Conservation (phyloP, 129 eudicot species). For the Artemisia tridentata region DNA sequence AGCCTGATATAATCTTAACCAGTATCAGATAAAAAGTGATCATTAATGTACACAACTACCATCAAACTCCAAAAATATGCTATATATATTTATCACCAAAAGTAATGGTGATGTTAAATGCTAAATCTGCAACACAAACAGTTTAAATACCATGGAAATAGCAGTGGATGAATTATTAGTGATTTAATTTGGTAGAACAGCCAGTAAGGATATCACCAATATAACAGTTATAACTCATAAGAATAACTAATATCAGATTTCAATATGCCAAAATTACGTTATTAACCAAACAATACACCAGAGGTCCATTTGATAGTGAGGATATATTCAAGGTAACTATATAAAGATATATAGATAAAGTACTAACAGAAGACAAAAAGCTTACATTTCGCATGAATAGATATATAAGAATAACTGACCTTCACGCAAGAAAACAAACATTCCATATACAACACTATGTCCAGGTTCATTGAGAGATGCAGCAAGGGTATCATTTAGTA, state of each 20-base stretch:
- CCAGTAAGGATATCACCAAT: no score
- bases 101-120: not conserved
- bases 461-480: not conserved
- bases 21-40: not conserved
- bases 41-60: constrained; percentile 11
- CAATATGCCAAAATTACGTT: no score
- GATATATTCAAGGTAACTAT: no score
- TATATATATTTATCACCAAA: no score
- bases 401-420: not conserved
- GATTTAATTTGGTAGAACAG: no score
- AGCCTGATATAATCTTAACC: not conserved
- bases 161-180: no score
- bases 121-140: not conserved
- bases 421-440: not conserved
- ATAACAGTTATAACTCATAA: no score
- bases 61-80: constrained; percentile 9
- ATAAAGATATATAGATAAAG: not conserved
- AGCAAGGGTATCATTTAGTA: no score
- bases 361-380: not conserved
- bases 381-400: not conserved
- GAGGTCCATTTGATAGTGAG: no score
- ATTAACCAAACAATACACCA: no score
- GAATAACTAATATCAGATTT: no score
- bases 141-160: no score
- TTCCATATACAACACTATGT: not conserved